Conservation (phyloP, 2,329 filamentous ascomycete species). For the Capronia epimyces region DNA sequence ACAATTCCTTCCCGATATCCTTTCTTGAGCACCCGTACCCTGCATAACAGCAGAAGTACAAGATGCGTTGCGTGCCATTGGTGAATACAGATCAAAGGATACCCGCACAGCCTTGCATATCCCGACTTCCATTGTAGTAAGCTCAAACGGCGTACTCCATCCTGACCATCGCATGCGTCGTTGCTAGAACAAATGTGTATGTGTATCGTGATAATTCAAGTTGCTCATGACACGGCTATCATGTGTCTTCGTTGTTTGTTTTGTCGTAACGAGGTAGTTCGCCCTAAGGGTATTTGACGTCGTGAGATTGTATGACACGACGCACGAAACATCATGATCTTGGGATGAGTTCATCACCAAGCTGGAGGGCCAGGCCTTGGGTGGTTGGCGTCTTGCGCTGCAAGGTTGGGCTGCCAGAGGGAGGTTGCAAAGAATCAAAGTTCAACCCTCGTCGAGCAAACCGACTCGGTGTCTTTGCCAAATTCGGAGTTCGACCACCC, state of each 20-base stretch:
- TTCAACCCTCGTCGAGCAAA: conserved; percentile 71
- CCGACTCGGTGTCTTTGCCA: conserved; percentile 64
- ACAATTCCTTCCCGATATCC: neutral
- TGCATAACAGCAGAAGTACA: conserved; percentile 1
- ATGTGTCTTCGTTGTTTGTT: conserved; percentile 13
- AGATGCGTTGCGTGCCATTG: conserved; percentile 5
- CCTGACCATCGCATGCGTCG: conserved; percentile 10
- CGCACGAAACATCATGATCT: conserved; percentile 9
- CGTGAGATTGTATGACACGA: neutral
- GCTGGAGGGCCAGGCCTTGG: conserved; percentile 56
- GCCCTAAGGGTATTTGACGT: neutral
- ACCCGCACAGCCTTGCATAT: conserved; percentile 1
- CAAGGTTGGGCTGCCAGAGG: conserved; percentile 32
- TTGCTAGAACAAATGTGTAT: conserved; percentile 14
- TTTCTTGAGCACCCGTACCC: neutral
- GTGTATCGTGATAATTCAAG: conserved; percentile 22
- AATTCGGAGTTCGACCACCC: conserved; percentile 54
- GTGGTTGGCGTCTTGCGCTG: conserved; percentile 23
- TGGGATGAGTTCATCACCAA: conserved; percentile 55
- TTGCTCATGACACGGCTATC: conserved; percentile 17
- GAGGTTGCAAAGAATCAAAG: conserved; percentile 68
- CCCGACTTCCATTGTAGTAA: neutral
- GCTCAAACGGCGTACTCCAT: conserved; percentile 8
- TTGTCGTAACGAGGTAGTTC: conserved; percentile 12
- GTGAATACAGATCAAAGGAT: neutral